phyloP scores from a whole-genome alignment of 768 basidiomycete genomes.

The Leucosporidium scottii region DNA sequence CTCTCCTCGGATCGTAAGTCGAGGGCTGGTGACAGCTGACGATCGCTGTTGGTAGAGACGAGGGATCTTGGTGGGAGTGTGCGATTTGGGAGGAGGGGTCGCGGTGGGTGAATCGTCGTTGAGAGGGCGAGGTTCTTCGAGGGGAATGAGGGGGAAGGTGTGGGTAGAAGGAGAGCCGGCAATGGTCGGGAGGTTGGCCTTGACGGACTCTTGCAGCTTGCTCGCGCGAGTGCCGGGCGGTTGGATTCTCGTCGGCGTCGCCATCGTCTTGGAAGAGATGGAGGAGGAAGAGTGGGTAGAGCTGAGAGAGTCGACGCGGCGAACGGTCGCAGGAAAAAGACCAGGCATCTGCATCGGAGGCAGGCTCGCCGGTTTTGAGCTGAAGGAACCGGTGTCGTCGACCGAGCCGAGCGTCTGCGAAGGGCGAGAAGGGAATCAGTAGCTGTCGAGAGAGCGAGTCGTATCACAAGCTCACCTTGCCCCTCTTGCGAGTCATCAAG shows the following conservation, averaged over 20 bases:
- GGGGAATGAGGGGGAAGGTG: constrained; percentile 1
- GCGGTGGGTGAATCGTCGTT: constrained; percentile 5
- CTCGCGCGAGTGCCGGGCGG: constrained; percentile 15
- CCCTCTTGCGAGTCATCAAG: constrained; percentile 78
- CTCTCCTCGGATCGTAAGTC: constrained; percentile 1
- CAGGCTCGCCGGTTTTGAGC: constrained; percentile 55
- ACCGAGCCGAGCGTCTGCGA: constrained; percentile 17
- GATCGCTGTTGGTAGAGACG: constrained; percentile 52
- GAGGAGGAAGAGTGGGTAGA: constrained; percentile 48
- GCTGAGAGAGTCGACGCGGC: constrained; percentile 70
- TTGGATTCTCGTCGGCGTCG: constrained; percentile 5
- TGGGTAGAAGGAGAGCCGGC: constrained; percentile 74
- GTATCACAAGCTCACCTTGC: constrained; percentile 58
- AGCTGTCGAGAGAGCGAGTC: neutral
- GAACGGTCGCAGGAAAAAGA: constrained; percentile 69
- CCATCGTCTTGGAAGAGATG: constrained; percentile 29
- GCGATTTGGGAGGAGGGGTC: constrained; percentile 48
- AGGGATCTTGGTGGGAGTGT: constrained; percentile 87
- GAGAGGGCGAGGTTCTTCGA: neutral
- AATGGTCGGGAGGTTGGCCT: constrained; percentile 63
- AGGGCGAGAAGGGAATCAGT: neutral
- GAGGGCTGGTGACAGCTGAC: neutral
- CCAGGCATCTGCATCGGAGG: constrained; percentile 89
- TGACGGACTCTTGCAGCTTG: constrained; percentile 42
- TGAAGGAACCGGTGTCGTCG: constrained; percentile 57